A percentile compares a stretch with the other conserved stretches of the same genome.
These are phyloP conservation scores for Cryptosporidium sp. DNA, from an alignment of 169 alveolate species.

Conservation along the genomic window DNA sequence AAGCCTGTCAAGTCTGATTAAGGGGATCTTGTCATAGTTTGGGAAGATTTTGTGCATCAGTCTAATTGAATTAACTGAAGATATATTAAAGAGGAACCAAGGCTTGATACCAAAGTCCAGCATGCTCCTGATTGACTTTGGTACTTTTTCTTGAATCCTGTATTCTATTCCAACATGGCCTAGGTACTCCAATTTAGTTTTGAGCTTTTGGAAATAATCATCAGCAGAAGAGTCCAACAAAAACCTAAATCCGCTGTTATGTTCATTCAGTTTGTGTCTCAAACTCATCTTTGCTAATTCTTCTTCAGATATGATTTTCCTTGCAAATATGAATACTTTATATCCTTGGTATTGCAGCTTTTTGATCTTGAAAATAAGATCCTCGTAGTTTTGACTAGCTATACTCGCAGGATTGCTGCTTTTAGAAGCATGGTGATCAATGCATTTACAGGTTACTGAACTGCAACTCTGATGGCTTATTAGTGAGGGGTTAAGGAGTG, in stretches of 20 bases:
- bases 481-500: constrained; percentile 9
- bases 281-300: neutral
- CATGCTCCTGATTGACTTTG: constrained; percentile 16
- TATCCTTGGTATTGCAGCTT: constrained; percentile 59
- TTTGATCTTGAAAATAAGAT: neutral
- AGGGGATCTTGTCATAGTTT: constrained; percentile 28
- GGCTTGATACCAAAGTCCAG: constrained; percentile 52
- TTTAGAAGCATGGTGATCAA: neutral
- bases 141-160: constrained; percentile 60
- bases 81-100: constrained; percentile 49
- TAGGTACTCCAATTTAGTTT: constrained; percentile 31
- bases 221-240: constrained; percentile 57
- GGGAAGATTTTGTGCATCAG: constrained; percentile 58
- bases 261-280: constrained; percentile 21
- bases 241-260: constrained; percentile 17
- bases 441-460: neutral
- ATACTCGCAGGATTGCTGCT: neutral
- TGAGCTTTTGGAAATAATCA: constrained; percentile 25
- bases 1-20: constrained; percentile 60
- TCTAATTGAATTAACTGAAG: constrained; percentile 48
- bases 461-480: neutral
- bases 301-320: constrained; percentile 18
- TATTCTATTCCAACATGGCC: constrained; percentile 69
- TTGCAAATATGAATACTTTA: constrained; percentile 61
- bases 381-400: constrained; percentile 20